Conservation (phyloP, 106 monocot species). For the Dioscorea dumetorum region DNA sequence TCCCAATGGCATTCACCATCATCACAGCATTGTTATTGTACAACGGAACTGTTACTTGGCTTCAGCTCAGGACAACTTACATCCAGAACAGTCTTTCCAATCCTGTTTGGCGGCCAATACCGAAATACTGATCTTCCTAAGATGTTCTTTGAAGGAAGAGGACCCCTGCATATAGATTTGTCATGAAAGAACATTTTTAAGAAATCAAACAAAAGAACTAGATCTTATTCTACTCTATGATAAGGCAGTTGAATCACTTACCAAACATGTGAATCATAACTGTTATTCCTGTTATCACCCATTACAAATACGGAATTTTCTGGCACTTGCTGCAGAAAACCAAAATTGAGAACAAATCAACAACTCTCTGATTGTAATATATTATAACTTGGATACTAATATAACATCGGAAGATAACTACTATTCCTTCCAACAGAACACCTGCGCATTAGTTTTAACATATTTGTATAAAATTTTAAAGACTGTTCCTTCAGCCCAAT, state of each 20-base stretch:
- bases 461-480: too few species aligned
- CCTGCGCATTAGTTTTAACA: too few species aligned
- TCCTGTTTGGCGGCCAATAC: slow-evolving; percentile 85
- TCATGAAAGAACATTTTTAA: too few species aligned
- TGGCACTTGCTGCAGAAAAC: slow-evolving; percentile 57
- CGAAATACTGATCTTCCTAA: slow-evolving; percentile 87
- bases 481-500: too few species aligned
- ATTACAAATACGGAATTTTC: slow-evolving; percentile 85
- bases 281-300: slow-evolving; percentile 99
- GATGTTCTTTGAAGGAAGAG: slow-evolving; percentile 80
- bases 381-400: too few species aligned
- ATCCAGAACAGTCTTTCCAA: slow-evolving; percentile 55
- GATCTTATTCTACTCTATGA: too few species aligned
- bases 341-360: neutral
- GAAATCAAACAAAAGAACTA: neutral
- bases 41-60: too few species aligned
- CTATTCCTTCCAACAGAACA: too few species aligned
- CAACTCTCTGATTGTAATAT: neutral
- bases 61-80: slow-evolving; percentile 5
- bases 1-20: too few species aligned
- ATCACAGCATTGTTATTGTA: too few species aligned
- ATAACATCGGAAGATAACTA: too few species aligned
- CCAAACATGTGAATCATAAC: slow-evolving; percentile 97
- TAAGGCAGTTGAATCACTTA: slow-evolving; percentile 14
- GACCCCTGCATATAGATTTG: slow-evolving; percentile 44